phyloP scores from a whole-genome alignment of 2,329 filamentous ascomycete species.

The Mollisia scopiformis region DNA sequence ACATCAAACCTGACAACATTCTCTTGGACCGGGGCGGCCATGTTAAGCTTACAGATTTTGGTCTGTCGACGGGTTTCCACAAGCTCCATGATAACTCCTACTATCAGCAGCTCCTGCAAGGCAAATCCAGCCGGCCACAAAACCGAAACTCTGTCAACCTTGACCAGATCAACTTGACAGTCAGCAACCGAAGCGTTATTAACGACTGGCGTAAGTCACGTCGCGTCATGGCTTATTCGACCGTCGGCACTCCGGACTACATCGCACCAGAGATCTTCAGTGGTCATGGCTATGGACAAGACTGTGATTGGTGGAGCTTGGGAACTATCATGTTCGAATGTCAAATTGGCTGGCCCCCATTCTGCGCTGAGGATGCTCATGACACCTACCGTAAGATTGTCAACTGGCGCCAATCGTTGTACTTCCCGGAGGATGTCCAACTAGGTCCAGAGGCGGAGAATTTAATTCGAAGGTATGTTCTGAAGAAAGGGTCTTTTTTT shows the following conservation, averaged over 20 bases:
- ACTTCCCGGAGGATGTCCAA: conserved; percentile 95
- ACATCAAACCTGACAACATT: conserved; percentile 99
- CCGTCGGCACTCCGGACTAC: conserved; percentile 96
- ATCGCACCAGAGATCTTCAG: conserved; percentile 99
- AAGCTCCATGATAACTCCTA: conserved; percentile 98
- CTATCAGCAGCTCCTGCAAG: conserved; percentile 93
- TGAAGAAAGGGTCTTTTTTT: not conserved
- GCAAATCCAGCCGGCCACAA: conserved; percentile 68
- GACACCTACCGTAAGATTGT: conserved; percentile 99
- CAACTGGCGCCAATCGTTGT: conserved; percentile 93
- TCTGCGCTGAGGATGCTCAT: conserved; percentile 96
- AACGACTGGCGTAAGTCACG: conserved; percentile 98
- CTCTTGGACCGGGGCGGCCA: conserved; percentile 93
- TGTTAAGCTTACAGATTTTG: conserved; percentile 98
- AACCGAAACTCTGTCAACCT: conserved; percentile 94
- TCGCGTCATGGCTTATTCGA: conserved; percentile 95
- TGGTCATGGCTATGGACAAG: conserved; percentile 91
- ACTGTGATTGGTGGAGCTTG: conserved; percentile 99
- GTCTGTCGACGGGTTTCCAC: conserved; percentile 96
- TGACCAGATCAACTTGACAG: conserved; percentile 97
- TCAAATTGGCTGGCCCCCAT: conserved; percentile 96
- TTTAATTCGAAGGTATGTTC: conserved; percentile 80
- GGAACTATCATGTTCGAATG: conserved; percentile 99
- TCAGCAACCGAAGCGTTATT: conserved; percentile 96
- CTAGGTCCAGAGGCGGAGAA: conserved; percentile 88